These are phyloP conservation scores for Hyphopichia burtonii DNA, from an alignment of 1,139 yeast genomes.

Conservation along the genomic window DNA sequence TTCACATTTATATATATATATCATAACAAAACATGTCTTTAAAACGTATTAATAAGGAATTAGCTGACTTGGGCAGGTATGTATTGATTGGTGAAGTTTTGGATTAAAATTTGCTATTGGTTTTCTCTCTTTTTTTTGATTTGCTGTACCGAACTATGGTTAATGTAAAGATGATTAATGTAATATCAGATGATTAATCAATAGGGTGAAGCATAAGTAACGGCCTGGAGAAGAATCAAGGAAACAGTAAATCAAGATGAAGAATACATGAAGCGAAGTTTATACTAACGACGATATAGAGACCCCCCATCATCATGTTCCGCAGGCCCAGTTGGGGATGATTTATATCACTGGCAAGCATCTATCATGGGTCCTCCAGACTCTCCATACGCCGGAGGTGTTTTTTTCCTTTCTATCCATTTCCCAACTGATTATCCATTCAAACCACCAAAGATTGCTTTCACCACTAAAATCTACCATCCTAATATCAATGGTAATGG, in stretches of 20 bases:
- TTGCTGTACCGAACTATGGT: too few relatives aligned
- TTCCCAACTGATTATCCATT: conserved; percentile 95
- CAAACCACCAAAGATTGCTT: conserved; percentile 91
- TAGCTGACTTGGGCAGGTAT: conserved; percentile 90
- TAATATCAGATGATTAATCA: too few relatives aligned
- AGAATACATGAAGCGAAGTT: too few relatives aligned
- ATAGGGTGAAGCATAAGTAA: too few relatives aligned
- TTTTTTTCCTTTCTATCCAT: conserved; percentile 84
- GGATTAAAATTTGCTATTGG: too few relatives aligned
- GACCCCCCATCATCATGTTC: conserved; percentile 99
- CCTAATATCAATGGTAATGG: conserved; percentile 90
- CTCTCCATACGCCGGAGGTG: conserved; percentile 93
- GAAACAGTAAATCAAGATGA: not conserved
- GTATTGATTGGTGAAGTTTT: conserved; percentile 41
- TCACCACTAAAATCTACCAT: conserved; percentile 87
- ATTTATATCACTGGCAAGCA: conserved; percentile 95
- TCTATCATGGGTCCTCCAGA: conserved; percentile 96
- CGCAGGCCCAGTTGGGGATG: conserved; percentile 98
- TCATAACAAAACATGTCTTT: conserved; percentile 58
- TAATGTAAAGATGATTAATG: too few relatives aligned
- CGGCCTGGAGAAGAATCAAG: too few relatives aligned
- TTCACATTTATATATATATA: conserved; percentile 3
- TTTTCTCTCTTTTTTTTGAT: too few relatives aligned
- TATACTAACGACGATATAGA: too few relatives aligned
- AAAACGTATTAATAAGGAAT: conserved; percentile 94